Evolutionary conservation across 116 monocot species (phyloP), one percentile per base, ranked within the genome.

Genomic region (Posidonia oceanica): DNA sequence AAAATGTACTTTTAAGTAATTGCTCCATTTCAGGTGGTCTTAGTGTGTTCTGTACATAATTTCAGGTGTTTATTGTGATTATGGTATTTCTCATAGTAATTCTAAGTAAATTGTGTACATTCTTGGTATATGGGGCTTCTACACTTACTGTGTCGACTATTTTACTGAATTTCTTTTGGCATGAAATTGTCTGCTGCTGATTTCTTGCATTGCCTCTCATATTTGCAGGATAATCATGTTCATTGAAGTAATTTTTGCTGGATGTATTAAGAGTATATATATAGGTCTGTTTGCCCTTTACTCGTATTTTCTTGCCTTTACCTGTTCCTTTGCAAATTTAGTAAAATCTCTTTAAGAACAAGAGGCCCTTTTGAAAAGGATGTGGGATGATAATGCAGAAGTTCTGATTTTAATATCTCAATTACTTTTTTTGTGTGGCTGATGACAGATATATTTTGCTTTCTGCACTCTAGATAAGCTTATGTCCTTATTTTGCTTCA

Each of bases 181-280:
- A 1, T 29, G 29, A 42, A 5, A 42, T 42, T 48, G 48, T 10
- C 12, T 51, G 20, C 52, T 54, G 17, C 14, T 41, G 36, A 53
- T 14, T 54, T 4, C 36, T 14, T 52, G 8, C 58, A n/a, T 40
- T 70, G 55, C 23, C 52, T 53, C 17, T 69, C 16, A 62, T 29
- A 8, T 73, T 15, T 83, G 75, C 89, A 97, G 97, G 85, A 89
- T 86, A 74, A 72, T 79, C 39, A 89, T 87, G 82, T 56, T 92
- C 69, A 69, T 80, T 41, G 93, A 97, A 87, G 87, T 80, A 65
- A 72, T 89, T 63, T 80, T 79, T 83, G 97, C 82, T 59, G 89
- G 93, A 73, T 92, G 87, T 77, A 82, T 92, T 59, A 86, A 87
- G 87, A 87, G 93, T 61, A 53, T 85, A 62, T 92, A 97, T 66